phyloP scores from a whole-genome alignment of 345 rosid genomes.

The Pugionium cornutum region DNA sequence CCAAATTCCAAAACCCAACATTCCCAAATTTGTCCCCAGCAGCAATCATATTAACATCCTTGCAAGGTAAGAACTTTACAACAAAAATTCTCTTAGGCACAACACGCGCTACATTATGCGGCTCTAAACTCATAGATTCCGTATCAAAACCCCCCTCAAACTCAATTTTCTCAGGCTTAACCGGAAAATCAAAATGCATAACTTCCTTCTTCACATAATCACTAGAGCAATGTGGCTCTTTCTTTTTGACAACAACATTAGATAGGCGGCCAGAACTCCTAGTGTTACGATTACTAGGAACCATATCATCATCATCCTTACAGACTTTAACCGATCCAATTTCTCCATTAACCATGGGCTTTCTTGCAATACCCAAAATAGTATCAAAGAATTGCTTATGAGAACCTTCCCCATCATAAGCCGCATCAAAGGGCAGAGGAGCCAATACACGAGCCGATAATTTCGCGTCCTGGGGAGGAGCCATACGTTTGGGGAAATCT shows the following conservation, averaged over 20 bases:
- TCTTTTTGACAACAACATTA: neutral
- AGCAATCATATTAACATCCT: constrained; percentile 59
- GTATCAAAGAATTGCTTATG: constrained; percentile 40
- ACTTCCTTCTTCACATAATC: constrained; percentile 28
- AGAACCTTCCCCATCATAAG: constrained; percentile 46
- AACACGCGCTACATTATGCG: constrained; percentile 64
- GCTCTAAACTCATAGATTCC: constrained; percentile 51
- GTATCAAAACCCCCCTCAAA: constrained; percentile 39
- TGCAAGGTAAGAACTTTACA: constrained; percentile 63
- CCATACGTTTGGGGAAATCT: constrained; percentile 24
- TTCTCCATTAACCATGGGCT: constrained; percentile 2
- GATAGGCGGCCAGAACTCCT: constrained; percentile 7
- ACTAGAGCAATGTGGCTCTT: constrained; percentile 6
- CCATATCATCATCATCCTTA: neutral
- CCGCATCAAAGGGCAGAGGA: constrained; percentile 54
- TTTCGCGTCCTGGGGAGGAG: neutral
- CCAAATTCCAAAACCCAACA: constrained; percentile 76
- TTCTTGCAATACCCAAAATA: constrained; percentile 37
- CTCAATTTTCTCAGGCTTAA: constrained; percentile 40
- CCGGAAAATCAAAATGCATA: constrained; percentile 21
- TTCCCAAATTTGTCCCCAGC: constrained; percentile 71
- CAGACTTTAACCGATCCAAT: constrained; percentile 13
- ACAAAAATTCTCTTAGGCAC: constrained; percentile 56
- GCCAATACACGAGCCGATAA: constrained; percentile 36
- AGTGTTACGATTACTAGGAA: neutral